Evolutionary conservation across 345 rosid genomes (phyloP), one percentile per base, ranked within the genome.

Genomic region (Ceriops zippeliana): DNA sequence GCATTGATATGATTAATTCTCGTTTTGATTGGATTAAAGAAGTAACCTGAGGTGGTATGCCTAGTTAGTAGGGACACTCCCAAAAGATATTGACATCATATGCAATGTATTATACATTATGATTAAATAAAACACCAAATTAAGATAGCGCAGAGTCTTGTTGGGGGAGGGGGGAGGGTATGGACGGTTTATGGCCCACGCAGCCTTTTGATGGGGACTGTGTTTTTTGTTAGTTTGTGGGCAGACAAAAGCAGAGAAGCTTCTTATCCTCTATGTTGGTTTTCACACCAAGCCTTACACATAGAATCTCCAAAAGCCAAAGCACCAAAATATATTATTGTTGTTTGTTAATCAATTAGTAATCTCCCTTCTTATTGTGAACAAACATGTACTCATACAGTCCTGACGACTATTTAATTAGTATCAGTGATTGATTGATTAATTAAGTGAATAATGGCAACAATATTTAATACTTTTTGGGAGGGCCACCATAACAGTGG

Each of bases 181-280:
- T 71, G 85, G 85, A 56, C 74, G 82, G 82, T 52, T 49, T 9
- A 24, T 65, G 86, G 78, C 73, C 76, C 80, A 69, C 79, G 20
- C 42, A 57, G 69, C 68, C 74, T 79, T 70, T 73, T 51, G 72
- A 31, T 42, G 67, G 30, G 78, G 63, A 21, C 73, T 69, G 65
- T 71, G 67, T 56, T 71, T 68, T 78, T 78, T 80, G 84, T 67
- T 76, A 71, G 80, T 83, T 72, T 82, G 64, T 63, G 75, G 76
- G 77, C 83, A 76, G 85, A 82, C 86, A 72, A 82, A 75, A 78
- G 86, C 81, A 79, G 84, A 66, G 85, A 84, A 84, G 81, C 88
- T 78, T 80, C 83, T 82, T 77, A 66, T 82, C 86, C 76, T 73
- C 56, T 70, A 15, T 49, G 58, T 58, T 73, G 70, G 86, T 74